These are phyloP conservation scores for Eragrostis nindensis DNA, from an alignment of 176 grass and related monocot species.

Conservation along the genomic window DNA sequence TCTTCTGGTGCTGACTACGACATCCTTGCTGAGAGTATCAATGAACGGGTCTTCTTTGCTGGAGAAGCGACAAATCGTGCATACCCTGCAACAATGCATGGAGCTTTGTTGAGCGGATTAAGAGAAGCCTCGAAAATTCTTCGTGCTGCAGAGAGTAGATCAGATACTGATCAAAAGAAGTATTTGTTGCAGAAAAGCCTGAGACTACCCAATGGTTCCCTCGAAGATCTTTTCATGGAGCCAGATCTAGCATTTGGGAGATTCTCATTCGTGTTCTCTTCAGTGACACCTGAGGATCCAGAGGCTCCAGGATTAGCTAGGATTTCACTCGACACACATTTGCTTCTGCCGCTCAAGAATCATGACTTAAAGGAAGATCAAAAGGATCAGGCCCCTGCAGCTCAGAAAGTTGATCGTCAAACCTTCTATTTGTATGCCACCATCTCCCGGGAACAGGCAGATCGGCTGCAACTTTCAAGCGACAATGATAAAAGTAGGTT, in stretches of 20 bases:
- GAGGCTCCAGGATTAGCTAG: conserved; percentile 64
- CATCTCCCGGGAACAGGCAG: conserved; percentile 57
- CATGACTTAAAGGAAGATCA: conserved; percentile 6
- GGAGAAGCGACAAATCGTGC: conserved; percentile 85
- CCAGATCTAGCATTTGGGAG: conserved; percentile 79
- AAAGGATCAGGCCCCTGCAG: conserved; percentile 24
- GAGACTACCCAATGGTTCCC: conserved; percentile 29
- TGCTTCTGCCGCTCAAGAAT: conserved; percentile 1
- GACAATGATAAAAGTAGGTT: conserved; percentile 59
- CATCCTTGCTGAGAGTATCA: conserved; percentile 74
- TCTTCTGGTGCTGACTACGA: conserved; percentile 91
- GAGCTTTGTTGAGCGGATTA: conserved; percentile 89
- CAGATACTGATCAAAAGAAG: conserved; percentile 55
- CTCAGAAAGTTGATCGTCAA: conserved; percentile 33
- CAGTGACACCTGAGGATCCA: conserved; percentile 49
- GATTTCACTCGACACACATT: conserved; percentile 44
- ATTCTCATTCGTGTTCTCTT: conserved; percentile 68
- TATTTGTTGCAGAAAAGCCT: conserved; percentile 49
- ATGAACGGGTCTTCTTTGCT: conserved; percentile 75
- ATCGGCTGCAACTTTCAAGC: conserved; percentile 47
- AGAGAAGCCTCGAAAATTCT: conserved; percentile 81
- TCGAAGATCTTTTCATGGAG: conserved; percentile 70
- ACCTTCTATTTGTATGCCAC: conserved; percentile 63
- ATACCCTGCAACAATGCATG: conserved; percentile 97
- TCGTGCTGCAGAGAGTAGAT: conserved; percentile 41